Percentiles rank a stretch among this genome's conserved stretches.
These are phyloP conservation scores for Leccinum uliginosum DNA, from an alignment of 768 basidiomycete species.

Conservation along the genomic window DNA sequence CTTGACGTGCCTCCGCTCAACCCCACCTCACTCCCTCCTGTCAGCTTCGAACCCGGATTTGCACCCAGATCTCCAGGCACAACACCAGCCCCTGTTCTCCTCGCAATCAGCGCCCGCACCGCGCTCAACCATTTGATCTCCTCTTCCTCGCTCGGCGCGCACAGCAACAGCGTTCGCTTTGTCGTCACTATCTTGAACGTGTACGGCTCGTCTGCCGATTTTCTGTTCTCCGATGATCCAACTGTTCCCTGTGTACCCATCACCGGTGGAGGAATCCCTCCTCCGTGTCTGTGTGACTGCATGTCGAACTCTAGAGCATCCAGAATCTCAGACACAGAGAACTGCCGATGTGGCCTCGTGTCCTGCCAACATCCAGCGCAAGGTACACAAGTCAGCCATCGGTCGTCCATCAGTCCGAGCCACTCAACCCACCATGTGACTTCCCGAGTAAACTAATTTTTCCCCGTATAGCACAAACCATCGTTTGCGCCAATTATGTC, in stretches of 20 bases:
- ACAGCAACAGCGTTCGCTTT: slow-evolving; percentile 81
- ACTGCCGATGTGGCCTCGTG: slow-evolving; percentile 80
- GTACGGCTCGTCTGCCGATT: slow-evolving; percentile 44
- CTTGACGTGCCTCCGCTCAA: slow-evolving; percentile 24
- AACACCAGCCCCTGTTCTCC: slow-evolving; percentile 51
- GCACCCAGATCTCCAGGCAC: slow-evolving; percentile 43
- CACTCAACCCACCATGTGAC: slow-evolving; percentile 80
- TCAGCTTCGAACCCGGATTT: slow-evolving; percentile 12
- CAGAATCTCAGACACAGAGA: slow-evolving; percentile 79
- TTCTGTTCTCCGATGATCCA: slow-evolving; percentile 35
- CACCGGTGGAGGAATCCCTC: slow-evolving; percentile 29
- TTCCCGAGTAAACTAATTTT: slow-evolving; percentile 81
- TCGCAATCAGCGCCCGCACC: slow-evolving; percentile 83
- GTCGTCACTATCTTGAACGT: slow-evolving; percentile 98
- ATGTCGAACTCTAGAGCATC: slow-evolving; percentile 90
- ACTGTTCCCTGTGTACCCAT: slow-evolving; percentile 33
- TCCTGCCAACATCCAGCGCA: slow-evolving; percentile 51
- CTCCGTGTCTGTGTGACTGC: slow-evolving; percentile 46
- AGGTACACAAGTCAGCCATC: slow-evolving; percentile 7
- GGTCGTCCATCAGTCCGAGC: slow-evolving; percentile 9
- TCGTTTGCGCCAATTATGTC: slow-evolving; percentile 93
- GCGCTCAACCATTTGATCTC: slow-evolving; percentile 98
- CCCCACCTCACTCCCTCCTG: slow-evolving; percentile 14
- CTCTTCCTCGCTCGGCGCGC: slow-evolving; percentile 95
- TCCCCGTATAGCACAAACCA: slow-evolving; percentile 96